Conservation (phyloP, 225 moss, liverwort and hornwort species). For the Neckera pumila region DNA sequence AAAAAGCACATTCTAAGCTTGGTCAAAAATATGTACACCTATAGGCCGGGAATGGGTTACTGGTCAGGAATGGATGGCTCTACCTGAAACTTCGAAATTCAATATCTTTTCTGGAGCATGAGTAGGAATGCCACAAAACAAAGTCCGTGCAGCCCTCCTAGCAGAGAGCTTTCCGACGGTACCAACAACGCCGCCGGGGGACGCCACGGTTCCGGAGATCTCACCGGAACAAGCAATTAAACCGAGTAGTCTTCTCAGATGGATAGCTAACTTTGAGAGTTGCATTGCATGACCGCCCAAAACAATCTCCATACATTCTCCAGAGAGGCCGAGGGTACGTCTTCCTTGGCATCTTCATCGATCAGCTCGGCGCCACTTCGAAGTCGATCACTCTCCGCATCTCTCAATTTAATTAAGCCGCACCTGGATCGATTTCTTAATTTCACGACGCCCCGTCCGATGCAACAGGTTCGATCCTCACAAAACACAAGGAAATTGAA, state of each 20-base stretch:
- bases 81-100: accelerated
- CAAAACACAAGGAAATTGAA: background rate
- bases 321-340: no score
- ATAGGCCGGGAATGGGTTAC: no score
- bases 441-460: background rate
- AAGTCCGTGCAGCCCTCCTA: background rate
- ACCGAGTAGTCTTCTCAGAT: no score
- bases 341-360: no score
- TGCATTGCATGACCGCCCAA: no score
- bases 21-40: no score
- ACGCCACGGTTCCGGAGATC: no score
- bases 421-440: background rate
- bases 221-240: background rate
- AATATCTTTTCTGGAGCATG: accelerated
- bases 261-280: no score
- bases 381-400: background rate
- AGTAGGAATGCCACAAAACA: accelerated
- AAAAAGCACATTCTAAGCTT: no score
- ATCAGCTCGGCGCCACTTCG: background rate
- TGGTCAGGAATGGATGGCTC: no score
- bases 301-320: no score
- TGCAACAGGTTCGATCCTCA: background rate
- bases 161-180: accelerated
- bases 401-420: background rate
- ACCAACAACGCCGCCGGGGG: no score